A percentile compares a stretch with the other conserved stretches of the same genome.
Conservation (phyloP, 495 filamentous ascomycete genomes). For the Jackrogersella multiformis region DNA sequence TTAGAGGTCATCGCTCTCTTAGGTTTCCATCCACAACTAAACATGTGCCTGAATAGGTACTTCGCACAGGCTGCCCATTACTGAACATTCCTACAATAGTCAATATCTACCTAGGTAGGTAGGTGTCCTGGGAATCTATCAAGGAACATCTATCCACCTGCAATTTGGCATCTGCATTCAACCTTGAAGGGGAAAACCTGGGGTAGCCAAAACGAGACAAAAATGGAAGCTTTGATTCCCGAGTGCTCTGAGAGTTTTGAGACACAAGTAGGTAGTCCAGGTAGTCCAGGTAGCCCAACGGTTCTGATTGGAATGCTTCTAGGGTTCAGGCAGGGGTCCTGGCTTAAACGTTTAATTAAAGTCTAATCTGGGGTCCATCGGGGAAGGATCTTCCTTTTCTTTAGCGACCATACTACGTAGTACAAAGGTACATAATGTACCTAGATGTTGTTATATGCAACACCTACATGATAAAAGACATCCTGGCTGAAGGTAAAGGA, state of each 20-base stretch:
- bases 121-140: constrained; percentile 6
- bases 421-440: too few relatives aligned
- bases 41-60: neutral
- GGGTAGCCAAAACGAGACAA: constrained; percentile 26
- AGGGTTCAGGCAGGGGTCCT: constrained; percentile 33
- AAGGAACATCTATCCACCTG: constrained; percentile 12
- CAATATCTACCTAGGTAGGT: too few relatives aligned
- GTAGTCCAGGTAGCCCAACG: too few relatives aligned
- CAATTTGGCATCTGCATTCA: constrained; percentile 38
- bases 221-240: constrained; percentile 25
- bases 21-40: neutral
- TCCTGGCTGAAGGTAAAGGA: too few relatives aligned
- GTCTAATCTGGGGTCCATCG: constrained; percentile 32
- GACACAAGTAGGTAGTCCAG: constrained; percentile 16
- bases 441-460: too few relatives aligned
- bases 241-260: constrained; percentile 20
- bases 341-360: constrained; percentile 35
- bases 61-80: too few relatives aligned
- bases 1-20: neutral
- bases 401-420: too few relatives aligned
- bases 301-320: constrained; percentile 29
- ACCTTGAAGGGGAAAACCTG: constrained; percentile 35
- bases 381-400: constrained; percentile 5
- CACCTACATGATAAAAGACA: too few relatives aligned
- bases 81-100: too few relatives aligned